Evolutionary conservation across 495 filamentous ascomycete genomes (phyloP).

Genomic region (Penicillium simplicissimum): DNA sequence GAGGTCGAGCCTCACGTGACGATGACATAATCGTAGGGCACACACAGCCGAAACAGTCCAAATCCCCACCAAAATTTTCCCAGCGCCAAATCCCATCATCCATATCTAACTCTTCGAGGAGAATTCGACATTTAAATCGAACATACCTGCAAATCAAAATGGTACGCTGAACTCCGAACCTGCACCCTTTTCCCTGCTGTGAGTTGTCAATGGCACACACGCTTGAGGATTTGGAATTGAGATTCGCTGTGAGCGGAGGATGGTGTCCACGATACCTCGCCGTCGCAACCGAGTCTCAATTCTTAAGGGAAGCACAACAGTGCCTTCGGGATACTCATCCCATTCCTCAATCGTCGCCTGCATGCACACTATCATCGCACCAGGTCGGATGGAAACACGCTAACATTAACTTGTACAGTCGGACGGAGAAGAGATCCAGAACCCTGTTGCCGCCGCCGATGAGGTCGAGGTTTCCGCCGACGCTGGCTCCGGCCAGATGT

Average conservation of each 20-base stretch:
- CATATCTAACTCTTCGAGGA: constrained; percentile 61
- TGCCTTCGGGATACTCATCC: not conserved
- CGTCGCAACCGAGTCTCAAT: not conserved
- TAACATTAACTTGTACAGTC: constrained; percentile 46
- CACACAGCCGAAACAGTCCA: constrained; percentile 40
- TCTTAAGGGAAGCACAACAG: not conserved
- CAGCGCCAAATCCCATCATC: constrained; percentile 24
- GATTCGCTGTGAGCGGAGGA: not conserved
- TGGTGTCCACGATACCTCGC: not conserved
- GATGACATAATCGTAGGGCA: constrained; percentile 45
- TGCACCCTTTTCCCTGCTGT: not conserved
- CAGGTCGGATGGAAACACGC: not conserved
- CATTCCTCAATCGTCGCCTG: not conserved
- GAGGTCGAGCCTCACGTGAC: constrained; percentile 15
- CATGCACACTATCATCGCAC: not conserved
- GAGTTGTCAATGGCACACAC: not conserved
- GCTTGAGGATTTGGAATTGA: constrained; percentile 16
- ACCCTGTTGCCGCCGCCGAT: constrained; percentile 70
- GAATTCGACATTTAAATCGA: constrained; percentile 53
- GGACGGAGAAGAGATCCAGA: constrained; percentile 86
- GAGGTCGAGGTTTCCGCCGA: constrained; percentile 92
- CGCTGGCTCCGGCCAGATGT: constrained; percentile 86
- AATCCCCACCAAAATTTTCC: constrained; percentile 31
- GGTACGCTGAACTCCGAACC: constrained; percentile 29
- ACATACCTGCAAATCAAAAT: constrained; percentile 43